A percentile compares a stretch with the other conserved stretches of the same genome.
These are phyloP conservation scores for Cladosporium sp. DNA, from an alignment of 2,329 filamentous ascomycete species.

Conservation along the genomic window DNA sequence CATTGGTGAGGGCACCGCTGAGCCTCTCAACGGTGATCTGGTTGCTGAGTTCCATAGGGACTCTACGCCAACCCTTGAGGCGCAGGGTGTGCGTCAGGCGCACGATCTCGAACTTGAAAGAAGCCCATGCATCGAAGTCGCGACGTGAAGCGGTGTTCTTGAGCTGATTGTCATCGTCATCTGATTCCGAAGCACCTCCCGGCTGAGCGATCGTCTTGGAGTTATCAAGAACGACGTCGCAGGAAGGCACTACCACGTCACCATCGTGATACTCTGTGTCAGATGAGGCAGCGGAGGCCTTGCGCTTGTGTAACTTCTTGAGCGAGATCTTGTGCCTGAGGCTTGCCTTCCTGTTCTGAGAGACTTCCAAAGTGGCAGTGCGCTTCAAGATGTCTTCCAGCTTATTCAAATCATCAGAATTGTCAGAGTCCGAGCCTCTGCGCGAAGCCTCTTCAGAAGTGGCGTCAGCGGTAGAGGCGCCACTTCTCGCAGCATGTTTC, in stretches of 20 bases:
- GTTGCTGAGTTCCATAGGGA: slow-evolving; percentile 67
- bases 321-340: slow-evolving; percentile 23
- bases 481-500: slow-evolving; percentile 22
- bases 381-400: slow-evolving; percentile 76
- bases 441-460: slow-evolving; percentile 1
- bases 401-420: slow-evolving; percentile 70
- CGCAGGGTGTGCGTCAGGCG: slow-evolving; percentile 82
- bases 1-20: slow-evolving; percentile 91
- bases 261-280: slow-evolving; percentile 82
- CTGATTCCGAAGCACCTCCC: slow-evolving; percentile 48
- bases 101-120: slow-evolving; percentile 88
- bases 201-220: slow-evolving; percentile 79
- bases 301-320: slow-evolving; percentile 34
- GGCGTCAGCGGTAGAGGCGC: slow-evolving; percentile 17
- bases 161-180: slow-evolving; percentile 43
- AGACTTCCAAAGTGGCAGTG: slow-evolving; percentile 34
- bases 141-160: slow-evolving; percentile 24
- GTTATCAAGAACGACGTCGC: slow-evolving; percentile 83
- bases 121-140: slow-evolving; percentile 64
- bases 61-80: slow-evolving; percentile 85
- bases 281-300: slow-evolving; percentile 58
- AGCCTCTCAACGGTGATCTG: slow-evolving; percentile 68
- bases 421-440: slow-evolving; percentile 47
- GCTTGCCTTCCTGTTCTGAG: slow-evolving; percentile 19
- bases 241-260: slow-evolving; percentile 78